Percentiles rank a stretch among this genome's conserved stretches.
Evolutionary conservation across 148 eudicot species (phyloP).

Genomic region (Drosera capensis): DNA sequence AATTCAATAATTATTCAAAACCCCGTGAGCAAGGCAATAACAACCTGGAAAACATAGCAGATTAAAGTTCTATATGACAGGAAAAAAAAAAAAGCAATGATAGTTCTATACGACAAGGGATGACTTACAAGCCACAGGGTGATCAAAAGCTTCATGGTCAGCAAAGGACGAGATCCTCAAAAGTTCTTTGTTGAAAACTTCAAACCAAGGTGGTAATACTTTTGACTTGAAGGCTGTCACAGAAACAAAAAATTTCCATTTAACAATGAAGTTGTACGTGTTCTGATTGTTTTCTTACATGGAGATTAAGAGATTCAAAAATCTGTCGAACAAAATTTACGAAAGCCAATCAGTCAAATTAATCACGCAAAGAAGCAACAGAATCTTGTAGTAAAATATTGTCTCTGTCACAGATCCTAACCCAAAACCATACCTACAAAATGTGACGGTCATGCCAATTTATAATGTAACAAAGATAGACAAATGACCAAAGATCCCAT

Average conservation of each 20-base stretch:
- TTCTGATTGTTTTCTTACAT: too few relatives aligned
- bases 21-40: not conserved
- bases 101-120: not conserved
- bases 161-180: slow-evolving; percentile 65
- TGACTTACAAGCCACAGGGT: slow-evolving; percentile 88
- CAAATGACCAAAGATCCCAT: too few relatives aligned
- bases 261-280: not conserved
- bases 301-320: too few relatives aligned
- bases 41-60: not conserved
- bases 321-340: too few relatives aligned
- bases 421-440: not conserved
- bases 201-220: slow-evolving; percentile 70
- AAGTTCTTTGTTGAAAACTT: slow-evolving; percentile 76
- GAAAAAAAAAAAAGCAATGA: slow-evolving; percentile 3
- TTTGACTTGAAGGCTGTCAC: slow-evolving; percentile 46
- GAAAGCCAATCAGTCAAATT: too few relatives aligned
- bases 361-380: not conserved
- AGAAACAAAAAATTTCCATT: not conserved
- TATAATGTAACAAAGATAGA: not conserved
- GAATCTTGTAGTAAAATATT: not conserved
- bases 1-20: not conserved
- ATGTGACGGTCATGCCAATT: not conserved
- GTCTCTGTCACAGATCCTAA: not conserved
- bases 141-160: slow-evolving; percentile 96
- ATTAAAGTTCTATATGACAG: not conserved